These are phyloP conservation scores for Orbilia blumenaviensis DNA, from an alignment of 2,329 filamentous ascomycete species.

Conservation along the genomic window DNA sequence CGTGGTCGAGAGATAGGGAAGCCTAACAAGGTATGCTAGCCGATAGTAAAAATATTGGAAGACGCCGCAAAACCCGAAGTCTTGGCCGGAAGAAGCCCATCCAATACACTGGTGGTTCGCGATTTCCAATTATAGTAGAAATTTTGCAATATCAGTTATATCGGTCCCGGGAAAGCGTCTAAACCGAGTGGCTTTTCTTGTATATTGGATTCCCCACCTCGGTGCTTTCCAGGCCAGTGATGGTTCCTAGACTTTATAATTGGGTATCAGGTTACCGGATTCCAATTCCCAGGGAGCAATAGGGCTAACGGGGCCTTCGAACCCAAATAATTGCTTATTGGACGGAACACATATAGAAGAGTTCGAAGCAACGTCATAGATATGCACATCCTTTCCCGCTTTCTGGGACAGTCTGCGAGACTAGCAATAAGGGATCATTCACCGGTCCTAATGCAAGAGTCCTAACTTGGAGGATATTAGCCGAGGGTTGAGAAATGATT, in stretches of 20 bases:
- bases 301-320: constrained; percentile 3
- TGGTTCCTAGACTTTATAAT: constrained; percentile 9
- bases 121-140: constrained; percentile 11
- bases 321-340: constrained; percentile 38
- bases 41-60: not conserved
- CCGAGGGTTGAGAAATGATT: constrained; percentile 11
- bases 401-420: constrained; percentile 26
- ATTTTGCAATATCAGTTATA: constrained; percentile 3
- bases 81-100: constrained; percentile 6
- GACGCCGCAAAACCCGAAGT: not conserved
- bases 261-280: constrained; percentile 3
- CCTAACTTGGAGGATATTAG: constrained; percentile 18
- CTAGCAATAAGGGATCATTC: constrained; percentile 6
- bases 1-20: constrained; percentile 29
- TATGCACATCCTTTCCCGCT: constrained; percentile 29
- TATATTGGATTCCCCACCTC: constrained; percentile 11
- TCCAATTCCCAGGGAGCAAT: not conserved
- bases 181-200: constrained; percentile 19
- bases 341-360: constrained; percentile 8
- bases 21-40: constrained; percentile 3
- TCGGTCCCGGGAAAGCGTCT: not conserved
- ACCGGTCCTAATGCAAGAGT: constrained; percentile 8
- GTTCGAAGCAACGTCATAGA: constrained; percentile 42
- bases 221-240: not conserved
- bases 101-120: not conserved